These are phyloP conservation scores for Colletotrichum tropicale DNA, from an alignment of 2,329 filamentous ascomycete genomes.

Conservation along the genomic window DNA sequence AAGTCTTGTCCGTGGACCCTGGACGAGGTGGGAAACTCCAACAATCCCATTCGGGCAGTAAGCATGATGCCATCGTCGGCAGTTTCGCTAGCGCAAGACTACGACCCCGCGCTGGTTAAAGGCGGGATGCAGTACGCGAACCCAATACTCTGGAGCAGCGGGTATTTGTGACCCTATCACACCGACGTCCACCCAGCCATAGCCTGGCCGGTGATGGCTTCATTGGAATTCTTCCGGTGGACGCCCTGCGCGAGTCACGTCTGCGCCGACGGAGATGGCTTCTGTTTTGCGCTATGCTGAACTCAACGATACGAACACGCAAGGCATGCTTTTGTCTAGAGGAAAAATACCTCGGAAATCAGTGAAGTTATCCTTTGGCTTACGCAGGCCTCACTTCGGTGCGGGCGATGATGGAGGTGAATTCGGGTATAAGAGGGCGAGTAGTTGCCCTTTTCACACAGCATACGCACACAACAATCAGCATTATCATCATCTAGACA, in stretches of 20 bases:
- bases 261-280: neutral
- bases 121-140: neutral
- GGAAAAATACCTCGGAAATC: neutral
- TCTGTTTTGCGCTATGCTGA: neutral
- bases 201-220: neutral
- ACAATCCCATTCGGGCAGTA: neutral
- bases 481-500: neutral
- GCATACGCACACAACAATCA: too few species aligned
- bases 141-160: neutral
- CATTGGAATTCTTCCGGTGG: neutral
- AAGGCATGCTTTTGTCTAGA: neutral
- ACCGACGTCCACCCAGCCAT: neutral
- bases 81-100: neutral
- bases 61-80: neutral
- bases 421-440: neutral
- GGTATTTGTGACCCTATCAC: neutral
- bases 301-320: neutral
- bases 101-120: neutral
- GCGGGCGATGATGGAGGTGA: neutral
- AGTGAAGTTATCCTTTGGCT: neutral
- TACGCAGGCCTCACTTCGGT: neutral
- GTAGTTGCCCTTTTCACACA: fast-evolving
- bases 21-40: neutral
- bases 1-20: neutral
- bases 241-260: neutral